These are phyloP conservation scores for Pseudocercospora crystallina DNA, from an alignment of 2,329 filamentous ascomycete species.

Conservation along the genomic window DNA sequence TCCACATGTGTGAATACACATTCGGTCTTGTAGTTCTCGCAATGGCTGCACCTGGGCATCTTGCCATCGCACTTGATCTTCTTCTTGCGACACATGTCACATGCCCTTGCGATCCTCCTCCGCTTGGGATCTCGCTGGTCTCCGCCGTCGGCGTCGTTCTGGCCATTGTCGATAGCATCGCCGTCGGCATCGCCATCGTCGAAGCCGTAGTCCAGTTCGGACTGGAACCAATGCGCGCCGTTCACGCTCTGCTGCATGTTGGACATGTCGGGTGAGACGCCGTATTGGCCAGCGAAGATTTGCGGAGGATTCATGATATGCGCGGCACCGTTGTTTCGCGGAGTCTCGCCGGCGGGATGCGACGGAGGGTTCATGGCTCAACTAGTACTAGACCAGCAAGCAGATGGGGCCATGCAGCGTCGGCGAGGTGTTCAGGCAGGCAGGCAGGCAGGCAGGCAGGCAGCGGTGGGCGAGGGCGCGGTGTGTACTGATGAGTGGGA, in stretches of 20 bases:
- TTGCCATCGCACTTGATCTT: slow-evolving; percentile 99
- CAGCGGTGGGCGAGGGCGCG: too few relatives aligned
- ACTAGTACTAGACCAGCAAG: too few relatives aligned
- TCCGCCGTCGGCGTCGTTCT: slow-evolving; percentile 28
- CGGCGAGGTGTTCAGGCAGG: too few relatives aligned
- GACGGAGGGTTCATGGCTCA: too few relatives aligned
- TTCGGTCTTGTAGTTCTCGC: slow-evolving; percentile 96
- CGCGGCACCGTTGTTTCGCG: too few relatives aligned
- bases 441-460: too few relatives aligned
- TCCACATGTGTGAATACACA: slow-evolving; percentile 97
- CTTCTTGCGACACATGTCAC: slow-evolving; percentile 93
- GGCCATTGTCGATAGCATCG: slow-evolving; percentile 26
- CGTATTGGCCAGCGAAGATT: slow-evolving; percentile 8
- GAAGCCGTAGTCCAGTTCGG: slow-evolving; percentile 23
- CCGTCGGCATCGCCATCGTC: slow-evolving; percentile 26
- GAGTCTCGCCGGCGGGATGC: too few relatives aligned
- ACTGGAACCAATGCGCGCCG: slow-evolving; percentile 20
- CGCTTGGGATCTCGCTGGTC: slow-evolving; percentile 70
- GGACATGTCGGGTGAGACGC: slow-evolving; percentile 13
- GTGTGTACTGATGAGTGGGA: too few relatives aligned
- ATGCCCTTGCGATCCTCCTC: slow-evolving; percentile 83
- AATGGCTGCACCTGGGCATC: slow-evolving; percentile 91
- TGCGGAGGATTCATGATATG: not conserved
- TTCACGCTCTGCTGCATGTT: slow-evolving; percentile 9
- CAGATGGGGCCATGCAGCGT: too few relatives aligned